phyloP scores from a whole-genome alignment of 2,329 filamentous ascomycete species.

The Fusarium coffeatum region DNA sequence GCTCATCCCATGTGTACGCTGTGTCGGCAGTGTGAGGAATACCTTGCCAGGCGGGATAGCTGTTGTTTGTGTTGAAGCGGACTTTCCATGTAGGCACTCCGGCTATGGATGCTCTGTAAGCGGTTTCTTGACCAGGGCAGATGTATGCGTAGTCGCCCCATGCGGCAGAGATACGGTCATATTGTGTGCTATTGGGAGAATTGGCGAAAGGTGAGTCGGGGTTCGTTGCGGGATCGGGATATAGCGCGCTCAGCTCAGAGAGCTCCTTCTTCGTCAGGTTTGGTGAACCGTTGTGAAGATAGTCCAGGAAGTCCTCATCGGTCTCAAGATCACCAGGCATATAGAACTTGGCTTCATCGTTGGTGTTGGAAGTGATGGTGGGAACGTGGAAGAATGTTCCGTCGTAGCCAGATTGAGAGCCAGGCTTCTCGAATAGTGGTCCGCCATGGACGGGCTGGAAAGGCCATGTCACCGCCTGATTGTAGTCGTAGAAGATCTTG shows the following conservation, averaged over 20 bases:
- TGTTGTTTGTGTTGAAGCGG: conserved; percentile 54
- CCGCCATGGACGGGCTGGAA: conserved; percentile 62
- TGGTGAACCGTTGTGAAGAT: conserved; percentile 51
- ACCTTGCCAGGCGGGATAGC: conserved; percentile 50
- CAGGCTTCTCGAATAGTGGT: conserved; percentile 59
- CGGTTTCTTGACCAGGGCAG: conserved; percentile 59
- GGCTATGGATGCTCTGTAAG: conserved; percentile 51
- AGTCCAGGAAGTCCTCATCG: conserved; percentile 52
- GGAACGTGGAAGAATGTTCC: conserved; percentile 53
- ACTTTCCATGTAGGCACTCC: conserved; percentile 53
- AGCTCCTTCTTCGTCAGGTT: conserved; percentile 49
- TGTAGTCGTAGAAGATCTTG: conserved; percentile 53
- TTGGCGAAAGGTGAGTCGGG: conserved; percentile 51
- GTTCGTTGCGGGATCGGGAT: conserved; percentile 51
- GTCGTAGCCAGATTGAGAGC: conserved; percentile 55
- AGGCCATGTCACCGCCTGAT: conserved; percentile 59
- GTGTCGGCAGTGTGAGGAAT: conserved; percentile 55
- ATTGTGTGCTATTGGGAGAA: conserved; percentile 58
- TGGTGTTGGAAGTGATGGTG: conserved; percentile 53
- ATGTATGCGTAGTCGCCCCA: conserved; percentile 60
- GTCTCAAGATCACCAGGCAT: conserved; percentile 50
- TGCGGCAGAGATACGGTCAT: conserved; percentile 57
- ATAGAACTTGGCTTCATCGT: conserved; percentile 52
- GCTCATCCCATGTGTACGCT: conserved; percentile 53
- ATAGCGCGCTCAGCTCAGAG: conserved; percentile 45